Base-by-base conservation (phyloP, 2,329 filamentous ascomycete species). In the Scytalidium lignicola region DNA sequence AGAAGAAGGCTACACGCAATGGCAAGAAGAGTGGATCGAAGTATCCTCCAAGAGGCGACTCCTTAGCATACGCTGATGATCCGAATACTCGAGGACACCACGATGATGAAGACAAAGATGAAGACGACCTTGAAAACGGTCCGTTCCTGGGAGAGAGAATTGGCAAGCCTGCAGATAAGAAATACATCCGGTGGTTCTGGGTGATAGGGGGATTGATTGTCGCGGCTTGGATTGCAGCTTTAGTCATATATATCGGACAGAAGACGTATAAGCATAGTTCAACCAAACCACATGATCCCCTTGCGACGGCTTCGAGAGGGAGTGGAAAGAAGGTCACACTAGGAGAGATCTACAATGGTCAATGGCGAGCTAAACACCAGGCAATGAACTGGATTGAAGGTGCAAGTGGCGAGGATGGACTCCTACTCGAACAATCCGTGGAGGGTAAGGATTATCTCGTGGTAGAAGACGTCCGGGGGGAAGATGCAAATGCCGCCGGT, bases 391-490 rank as follows among this genome's bases (percentile, higher is more conserved):
- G 89, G 89, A 86, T 93, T 44, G 76, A 79, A 23, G 86, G 88
- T 1, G 79, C 86, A 1, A 73, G 83, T 43, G 86, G 85, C 13
- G 83, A 90, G 63, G 93, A 99, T 64, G 93, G 93, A 1, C 67
- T 97, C 51, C 67, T 99, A 56, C 78, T 99, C 18, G 87, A 96
- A 67, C 76, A 80, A 60, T 82, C 76, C 45, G 79, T 75, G 1
- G 61, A 66, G 1, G 82, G 76, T 4, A 83, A 88, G 59, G 83
- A 85, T 51, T 97, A 86, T 60, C 71, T 99, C 47, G 80, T 93
- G 1, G 88, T 96, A 1, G 87, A 96, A 64, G 90, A 97, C 66
- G 85, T 99, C 47, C 81, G 84, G 50, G 76, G 75, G 44, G 71
- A 76, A 49, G 73, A 76, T 42, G 64, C 62, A 15, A 63, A 68